phyloP scores from a whole-genome alignment of 2,329 filamentous ascomycete species.

The Colletotrichum orbiculare region DNA sequence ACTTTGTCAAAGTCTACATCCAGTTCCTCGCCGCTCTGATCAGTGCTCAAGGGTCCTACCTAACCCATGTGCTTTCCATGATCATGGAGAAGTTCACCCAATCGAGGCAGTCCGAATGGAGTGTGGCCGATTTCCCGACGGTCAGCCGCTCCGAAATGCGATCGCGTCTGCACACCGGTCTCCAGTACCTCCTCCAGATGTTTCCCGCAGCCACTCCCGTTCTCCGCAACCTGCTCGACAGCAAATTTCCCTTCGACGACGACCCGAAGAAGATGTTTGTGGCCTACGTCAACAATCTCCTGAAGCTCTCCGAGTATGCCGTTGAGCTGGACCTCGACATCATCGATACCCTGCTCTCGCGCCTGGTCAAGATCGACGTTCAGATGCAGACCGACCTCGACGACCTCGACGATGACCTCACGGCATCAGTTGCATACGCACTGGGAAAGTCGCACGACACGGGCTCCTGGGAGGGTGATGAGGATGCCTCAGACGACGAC shows the following conservation, averaged over 20 bases:
- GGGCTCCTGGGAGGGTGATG: constrained; percentile 60
- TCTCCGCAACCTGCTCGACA: constrained; percentile 73
- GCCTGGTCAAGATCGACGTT: constrained; percentile 92
- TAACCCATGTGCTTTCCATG: constrained; percentile 80
- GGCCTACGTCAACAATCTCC: constrained; percentile 87
- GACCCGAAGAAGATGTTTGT: constrained; percentile 84
- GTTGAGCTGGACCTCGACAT: constrained; percentile 83
- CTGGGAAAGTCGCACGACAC: constrained; percentile 52
- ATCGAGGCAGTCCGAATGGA: constrained; percentile 57
- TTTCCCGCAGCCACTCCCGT: constrained; percentile 82
- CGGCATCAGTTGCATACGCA: constrained; percentile 75
- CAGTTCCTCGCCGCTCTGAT: constrained; percentile 78
- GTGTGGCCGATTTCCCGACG: constrained; percentile 62
- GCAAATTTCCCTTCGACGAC: constrained; percentile 80
- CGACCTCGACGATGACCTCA: constrained; percentile 89
- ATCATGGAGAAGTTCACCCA: constrained; percentile 81
- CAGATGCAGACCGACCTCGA: constrained; percentile 95
- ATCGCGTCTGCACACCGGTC: constrained; percentile 77
- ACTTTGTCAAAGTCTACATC: constrained; percentile 74
- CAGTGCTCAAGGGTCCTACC: constrained; percentile 84
- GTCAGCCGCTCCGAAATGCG: constrained; percentile 75
- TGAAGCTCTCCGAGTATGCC: constrained; percentile 81
- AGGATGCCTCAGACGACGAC: constrained; percentile 67
- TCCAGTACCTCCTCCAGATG: constrained; percentile 81
- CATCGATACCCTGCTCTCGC: constrained; percentile 83